Percentiles rank a stretch among this genome's conserved stretches.
Conservation (phyloP, 1,139 yeast genomes). For the Yamadazyma trypodendri region DNA sequence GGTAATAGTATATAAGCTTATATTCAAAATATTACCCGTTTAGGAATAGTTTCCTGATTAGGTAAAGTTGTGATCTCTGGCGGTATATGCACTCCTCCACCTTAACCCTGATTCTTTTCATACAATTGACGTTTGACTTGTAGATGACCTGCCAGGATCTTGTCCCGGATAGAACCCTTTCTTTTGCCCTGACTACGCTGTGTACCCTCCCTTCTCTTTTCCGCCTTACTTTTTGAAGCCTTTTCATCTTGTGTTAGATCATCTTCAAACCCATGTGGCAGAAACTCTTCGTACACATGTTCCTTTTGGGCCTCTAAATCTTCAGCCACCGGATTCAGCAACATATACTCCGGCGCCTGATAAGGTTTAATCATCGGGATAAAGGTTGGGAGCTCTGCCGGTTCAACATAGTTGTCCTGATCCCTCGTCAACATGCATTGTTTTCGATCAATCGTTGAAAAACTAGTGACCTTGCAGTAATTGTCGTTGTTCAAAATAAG, state of each 20-base stretch:
- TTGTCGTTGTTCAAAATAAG: slow-evolving; percentile 15
- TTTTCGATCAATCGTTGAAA: slow-evolving; percentile 22
- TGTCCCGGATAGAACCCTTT: neutral
- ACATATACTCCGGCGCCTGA: slow-evolving; percentile 17
- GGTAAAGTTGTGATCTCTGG: too few species aligned
- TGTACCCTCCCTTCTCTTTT: neutral
- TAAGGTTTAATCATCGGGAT: slow-evolving; percentile 19
- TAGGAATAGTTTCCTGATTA: neutral
- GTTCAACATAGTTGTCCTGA: slow-evolving; percentile 24
- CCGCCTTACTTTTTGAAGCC: neutral
- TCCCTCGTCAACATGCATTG: slow-evolving; percentile 26
- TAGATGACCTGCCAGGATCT: neutral
- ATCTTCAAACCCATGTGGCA: neutral
- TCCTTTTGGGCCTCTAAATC: neutral
- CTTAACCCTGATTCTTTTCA: neutral
- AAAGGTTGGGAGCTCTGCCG: slow-evolving; percentile 16
- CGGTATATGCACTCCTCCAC: neutral
- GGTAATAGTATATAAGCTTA: neutral
- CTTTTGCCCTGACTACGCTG: too few species aligned
- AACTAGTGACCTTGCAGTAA: slow-evolving; percentile 25
- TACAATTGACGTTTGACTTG: neutral
- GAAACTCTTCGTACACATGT: neutral
- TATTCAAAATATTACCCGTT: neutral
- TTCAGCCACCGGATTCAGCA: slow-evolving; percentile 3
- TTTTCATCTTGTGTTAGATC: neutral